These are phyloP conservation scores for Fraxinus floribunda DNA, from an alignment of 305 asterid genomes.

Conservation along the genomic window DNA sequence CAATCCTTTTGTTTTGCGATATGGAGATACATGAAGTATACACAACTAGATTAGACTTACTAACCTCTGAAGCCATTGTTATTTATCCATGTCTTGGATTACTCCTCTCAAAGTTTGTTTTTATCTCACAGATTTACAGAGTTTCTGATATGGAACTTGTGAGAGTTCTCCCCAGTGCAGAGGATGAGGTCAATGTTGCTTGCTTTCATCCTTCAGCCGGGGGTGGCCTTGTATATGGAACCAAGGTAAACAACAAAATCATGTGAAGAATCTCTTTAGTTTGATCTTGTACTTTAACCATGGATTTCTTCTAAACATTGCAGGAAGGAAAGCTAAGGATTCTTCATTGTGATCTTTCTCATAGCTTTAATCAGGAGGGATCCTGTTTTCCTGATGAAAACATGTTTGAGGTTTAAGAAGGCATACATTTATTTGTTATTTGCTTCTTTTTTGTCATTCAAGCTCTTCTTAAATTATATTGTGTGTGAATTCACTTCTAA, in stretches of 20 bases:
- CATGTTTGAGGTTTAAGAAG: constrained; percentile 72
- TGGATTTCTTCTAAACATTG: constrained; percentile 21
- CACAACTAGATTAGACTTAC: background rate
- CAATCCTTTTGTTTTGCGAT: background rate
- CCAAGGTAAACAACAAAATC: constrained; percentile 54
- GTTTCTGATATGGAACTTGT: constrained; percentile 97
- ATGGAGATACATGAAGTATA: constrained; percentile 6
- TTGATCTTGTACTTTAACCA: constrained; percentile 11
- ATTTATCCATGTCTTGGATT: constrained; percentile 1
- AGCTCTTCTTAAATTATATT: constrained; percentile 8
- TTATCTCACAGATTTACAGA: constrained; percentile 63
- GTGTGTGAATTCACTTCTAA: background rate
- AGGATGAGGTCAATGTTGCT: constrained; percentile 97
- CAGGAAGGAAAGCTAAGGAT: constrained; percentile 97
- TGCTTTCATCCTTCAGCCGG: constrained; percentile 96
- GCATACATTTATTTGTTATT: constrained; percentile 7
- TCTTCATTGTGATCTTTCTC: constrained; percentile 65
- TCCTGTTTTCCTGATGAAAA: constrained; percentile 56
- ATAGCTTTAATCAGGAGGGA: constrained; percentile 47
- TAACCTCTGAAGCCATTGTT: background rate
- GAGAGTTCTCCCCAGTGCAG: constrained; percentile 92
- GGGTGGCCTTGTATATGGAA: constrained; percentile 95
- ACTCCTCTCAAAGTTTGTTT: constrained; percentile 12
- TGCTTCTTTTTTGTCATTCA: background rate
- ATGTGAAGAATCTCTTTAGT: constrained; percentile 4